Evolutionary conservation across 2,329 filamentous ascomycete genomes (phyloP).

Genomic region (Penicillium griseofulvum): DNA sequence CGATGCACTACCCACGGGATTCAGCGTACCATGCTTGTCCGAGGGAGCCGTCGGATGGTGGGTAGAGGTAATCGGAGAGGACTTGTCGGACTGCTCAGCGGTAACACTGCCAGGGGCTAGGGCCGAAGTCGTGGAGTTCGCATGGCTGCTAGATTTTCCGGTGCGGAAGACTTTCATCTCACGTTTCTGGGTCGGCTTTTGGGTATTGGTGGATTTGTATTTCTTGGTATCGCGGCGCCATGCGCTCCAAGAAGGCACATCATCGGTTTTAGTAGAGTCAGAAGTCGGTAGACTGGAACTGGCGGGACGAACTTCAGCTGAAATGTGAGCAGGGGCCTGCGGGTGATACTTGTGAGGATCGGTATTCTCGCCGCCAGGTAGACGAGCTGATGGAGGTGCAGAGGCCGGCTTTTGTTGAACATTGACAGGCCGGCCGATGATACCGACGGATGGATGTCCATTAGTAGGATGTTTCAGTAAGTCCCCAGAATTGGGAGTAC

Average conservation of each 20-base stretch:
- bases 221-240: constrained; percentile 58
- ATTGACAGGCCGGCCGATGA: constrained; percentile 33
- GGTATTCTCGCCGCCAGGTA: constrained; percentile 24
- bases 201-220: constrained; percentile 17
- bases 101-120: constrained; percentile 13
- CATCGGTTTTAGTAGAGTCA: constrained; percentile 29
- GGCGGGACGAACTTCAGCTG: constrained; percentile 1
- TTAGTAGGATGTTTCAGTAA: constrained; percentile 13
- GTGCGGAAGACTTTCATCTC: constrained; percentile 89
- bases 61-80: constrained; percentile 9
- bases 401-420: constrained; percentile 28
- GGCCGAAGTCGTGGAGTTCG: constrained; percentile 23
- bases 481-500: constrained; percentile 11
- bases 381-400: constrained; percentile 23
- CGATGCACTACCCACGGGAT: constrained; percentile 87
- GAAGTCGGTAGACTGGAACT: constrained; percentile 14
- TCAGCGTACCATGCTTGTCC: constrained; percentile 52
- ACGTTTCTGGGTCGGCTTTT: constrained; percentile 48
- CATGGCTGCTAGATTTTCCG: constrained; percentile 57
- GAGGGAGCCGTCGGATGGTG: constrained; percentile 20
- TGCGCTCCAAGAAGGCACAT: constrained; percentile 57
- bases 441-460: constrained; percentile 28
- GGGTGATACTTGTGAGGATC: constrained; percentile 20
- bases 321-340: constrained; percentile 9
- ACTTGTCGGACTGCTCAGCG: constrained; percentile 11